Base-by-base conservation (phyloP, 768 basidiomycete species). In the Lentinula raphanica region DNA sequence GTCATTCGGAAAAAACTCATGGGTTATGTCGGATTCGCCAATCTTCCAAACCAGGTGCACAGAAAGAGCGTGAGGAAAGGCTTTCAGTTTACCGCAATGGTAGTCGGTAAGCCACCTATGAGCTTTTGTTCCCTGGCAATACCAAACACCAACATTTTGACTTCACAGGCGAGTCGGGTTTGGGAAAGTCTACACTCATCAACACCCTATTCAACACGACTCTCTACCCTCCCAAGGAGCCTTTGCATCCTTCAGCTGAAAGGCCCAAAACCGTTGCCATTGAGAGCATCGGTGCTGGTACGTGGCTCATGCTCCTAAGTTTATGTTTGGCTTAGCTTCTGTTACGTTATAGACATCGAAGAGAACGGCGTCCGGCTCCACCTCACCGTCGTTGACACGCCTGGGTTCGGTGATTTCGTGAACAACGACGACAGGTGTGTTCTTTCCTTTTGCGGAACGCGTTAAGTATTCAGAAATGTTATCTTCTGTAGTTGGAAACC, bases 81-180 rank as follows among this genome's bases (percentile, higher is more conserved):
- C 45, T 99, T 98, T 82, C 93, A 98, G 73, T 99, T 99, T 78
- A 96, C 94, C 56, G 82, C 87, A 64, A 98, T 99, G 97, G 96
- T 99, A 62, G 96, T 99, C 70, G 96, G 96, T 96, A 65, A 68
- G 94, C 87, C 49, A 54, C 56, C 63, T 62, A 60, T 59, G 39
- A 5, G 51, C 36, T 55, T 40, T 60, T 64, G 55, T 62, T 66
- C 45, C 27, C 13, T 17, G n/a, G n/a, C n/a, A 13, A 31, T n/a
- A n/a, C 42, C 28, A 56, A 57, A 60, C 64, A 64, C 56, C 63
- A 57, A 46, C 28, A n/a, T n/a, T n/a, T n/a, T n/a, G n/a, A n/a
- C n/a, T 63, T 62, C 57, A 49, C 66, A 94, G 94, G 94, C 74
- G 96, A 99, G 78, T 98, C 96, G 55, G 97, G 97, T 54, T 82